A percentile compares a stretch with the other conserved stretches of the same genome.
phyloP scores from a whole-genome alignment of 2,329 filamentous ascomycete genomes.

The Calonectria leucothoes region DNA sequence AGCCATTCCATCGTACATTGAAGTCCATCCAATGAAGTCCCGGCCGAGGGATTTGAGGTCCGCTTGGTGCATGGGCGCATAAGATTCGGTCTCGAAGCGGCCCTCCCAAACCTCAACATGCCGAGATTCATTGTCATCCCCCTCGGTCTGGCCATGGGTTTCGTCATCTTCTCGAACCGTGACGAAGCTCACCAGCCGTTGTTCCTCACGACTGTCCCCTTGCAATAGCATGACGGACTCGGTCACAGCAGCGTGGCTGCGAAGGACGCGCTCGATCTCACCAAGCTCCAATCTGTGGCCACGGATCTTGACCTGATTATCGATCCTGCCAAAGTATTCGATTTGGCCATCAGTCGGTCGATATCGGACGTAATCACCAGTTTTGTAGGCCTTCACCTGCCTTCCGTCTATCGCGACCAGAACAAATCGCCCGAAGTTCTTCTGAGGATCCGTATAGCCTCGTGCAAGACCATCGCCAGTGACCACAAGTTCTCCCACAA shows the following conservation, averaged over 20 bases:
- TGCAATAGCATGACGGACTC: too few relatives aligned
- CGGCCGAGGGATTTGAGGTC: too few relatives aligned
- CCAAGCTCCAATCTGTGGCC: conserved; percentile 36
- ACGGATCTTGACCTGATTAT: conserved; percentile 47
- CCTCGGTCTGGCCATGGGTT: too few relatives aligned
- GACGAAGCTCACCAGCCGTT: too few relatives aligned
- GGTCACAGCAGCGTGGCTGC: background rate
- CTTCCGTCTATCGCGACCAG: background rate
- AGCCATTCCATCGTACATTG: too few relatives aligned
- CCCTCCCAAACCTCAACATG: too few relatives aligned
- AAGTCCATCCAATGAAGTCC: too few relatives aligned
- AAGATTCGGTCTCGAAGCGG: too few relatives aligned
- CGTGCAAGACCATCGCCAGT: background rate
- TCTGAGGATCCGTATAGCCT: background rate
- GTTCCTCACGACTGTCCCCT: too few relatives aligned
- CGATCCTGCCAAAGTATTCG: conserved; percentile 2
- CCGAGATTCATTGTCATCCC: too few relatives aligned
- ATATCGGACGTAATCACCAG: background rate
- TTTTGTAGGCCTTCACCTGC: background rate
- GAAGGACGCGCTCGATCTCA: conserved; percentile 43
- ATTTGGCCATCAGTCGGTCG: background rate
- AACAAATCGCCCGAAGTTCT: background rate
- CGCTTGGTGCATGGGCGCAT: too few relatives aligned
- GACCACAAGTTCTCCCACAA: background rate
- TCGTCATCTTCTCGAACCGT: too few relatives aligned